Percentiles rank a stretch among this genome's conserved stretches.
phyloP scores from a whole-genome alignment of 148 eudicot species.

The Mesembryanthemum crystallinum region DNA sequence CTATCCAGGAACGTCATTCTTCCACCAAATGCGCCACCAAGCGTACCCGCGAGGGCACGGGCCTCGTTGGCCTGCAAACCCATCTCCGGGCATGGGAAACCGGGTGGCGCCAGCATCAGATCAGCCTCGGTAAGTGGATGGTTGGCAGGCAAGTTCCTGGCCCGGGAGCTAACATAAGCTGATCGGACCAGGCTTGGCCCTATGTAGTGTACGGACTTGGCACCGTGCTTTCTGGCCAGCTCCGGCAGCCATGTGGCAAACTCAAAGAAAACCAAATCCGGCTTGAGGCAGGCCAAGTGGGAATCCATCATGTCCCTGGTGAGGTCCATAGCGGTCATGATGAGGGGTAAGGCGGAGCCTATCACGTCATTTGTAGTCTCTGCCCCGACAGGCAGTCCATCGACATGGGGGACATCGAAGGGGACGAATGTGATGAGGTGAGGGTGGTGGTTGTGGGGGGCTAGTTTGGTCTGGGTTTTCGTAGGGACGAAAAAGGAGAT shows the following conservation, averaged over 20 bases:
- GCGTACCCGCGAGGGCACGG: neutral
- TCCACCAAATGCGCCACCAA: neutral
- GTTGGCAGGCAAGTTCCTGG: neutral
- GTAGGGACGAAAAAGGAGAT: slow-evolving; percentile 35
- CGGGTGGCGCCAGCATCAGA: slow-evolving; percentile 11
- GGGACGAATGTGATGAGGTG: slow-evolving; percentile 36
- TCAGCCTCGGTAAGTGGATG: neutral
- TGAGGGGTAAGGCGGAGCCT: slow-evolving; percentile 1
- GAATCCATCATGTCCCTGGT: slow-evolving; percentile 27
- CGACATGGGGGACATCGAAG: slow-evolving; percentile 31
- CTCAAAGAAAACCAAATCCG: slow-evolving; percentile 36
- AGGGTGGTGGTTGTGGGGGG: slow-evolving; percentile 35
- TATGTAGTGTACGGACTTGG: slow-evolving; percentile 24
- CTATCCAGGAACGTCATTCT: neutral
- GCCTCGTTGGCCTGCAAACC: slow-evolving; percentile 13
- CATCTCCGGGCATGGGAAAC: neutral
- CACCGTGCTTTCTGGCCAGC: slow-evolving; percentile 23
- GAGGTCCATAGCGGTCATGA: slow-evolving; percentile 38
- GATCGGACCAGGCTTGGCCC: neutral
- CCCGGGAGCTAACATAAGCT: slow-evolving; percentile 2
- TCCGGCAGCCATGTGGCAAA: slow-evolving; percentile 38
- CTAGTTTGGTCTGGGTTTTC: slow-evolving; percentile 28
- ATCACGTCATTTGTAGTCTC: slow-evolving; percentile 42
- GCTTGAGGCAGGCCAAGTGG: slow-evolving; percentile 19
- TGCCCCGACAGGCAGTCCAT: slow-evolving; percentile 39